A percentile compares a stretch with the other conserved stretches of the same genome.
Evolutionary conservation across 495 filamentous ascomycete genomes (phyloP).

Genomic region (Talaromyces proteolyticus): DNA sequence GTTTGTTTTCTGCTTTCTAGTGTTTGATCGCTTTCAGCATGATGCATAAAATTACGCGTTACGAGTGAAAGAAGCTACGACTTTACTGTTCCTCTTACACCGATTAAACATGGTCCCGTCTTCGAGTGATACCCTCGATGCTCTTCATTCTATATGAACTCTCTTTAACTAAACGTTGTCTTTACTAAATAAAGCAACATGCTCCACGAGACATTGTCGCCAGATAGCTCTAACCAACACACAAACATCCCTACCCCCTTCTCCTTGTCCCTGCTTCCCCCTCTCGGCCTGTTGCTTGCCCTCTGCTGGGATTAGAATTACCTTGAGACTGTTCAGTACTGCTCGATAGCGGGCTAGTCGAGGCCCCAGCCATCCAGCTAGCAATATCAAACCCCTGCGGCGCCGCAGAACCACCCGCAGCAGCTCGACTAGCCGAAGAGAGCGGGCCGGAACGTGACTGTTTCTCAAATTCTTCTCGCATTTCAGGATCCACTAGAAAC

Average conservation of each 20-base stretch:
- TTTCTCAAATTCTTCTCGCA: constrained; percentile 85
- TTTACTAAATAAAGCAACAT: too few relatives aligned
- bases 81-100: too few relatives aligned
- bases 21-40: too few relatives aligned
- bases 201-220: too few relatives aligned
- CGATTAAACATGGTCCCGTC: too few relatives aligned
- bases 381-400: constrained; percentile 81
- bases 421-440: constrained; percentile 34
- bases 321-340: neutral
- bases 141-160: too few relatives aligned
- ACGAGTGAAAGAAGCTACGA: too few relatives aligned
- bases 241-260: constrained; percentile 18
- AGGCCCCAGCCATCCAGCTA: constrained; percentile 64
- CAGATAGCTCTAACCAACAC: too few relatives aligned
- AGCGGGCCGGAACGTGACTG: constrained; percentile 72
- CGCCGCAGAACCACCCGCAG: constrained; percentile 36
- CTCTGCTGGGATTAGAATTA: constrained; percentile 18
- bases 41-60: too few relatives aligned
- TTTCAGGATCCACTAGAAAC: constrained; percentile 86
- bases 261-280: constrained; percentile 24
- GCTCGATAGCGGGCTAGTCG: constrained; percentile 14
- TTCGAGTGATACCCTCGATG: too few relatives aligned
- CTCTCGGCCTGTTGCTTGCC: constrained; percentile 30
- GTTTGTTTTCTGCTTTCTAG: constrained; percentile 4
- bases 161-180: too few relatives aligned